Base-by-base conservation (phyloP, 2,329 filamentous ascomycete genomes). In the Mycosphaerella arachidis region DNA sequence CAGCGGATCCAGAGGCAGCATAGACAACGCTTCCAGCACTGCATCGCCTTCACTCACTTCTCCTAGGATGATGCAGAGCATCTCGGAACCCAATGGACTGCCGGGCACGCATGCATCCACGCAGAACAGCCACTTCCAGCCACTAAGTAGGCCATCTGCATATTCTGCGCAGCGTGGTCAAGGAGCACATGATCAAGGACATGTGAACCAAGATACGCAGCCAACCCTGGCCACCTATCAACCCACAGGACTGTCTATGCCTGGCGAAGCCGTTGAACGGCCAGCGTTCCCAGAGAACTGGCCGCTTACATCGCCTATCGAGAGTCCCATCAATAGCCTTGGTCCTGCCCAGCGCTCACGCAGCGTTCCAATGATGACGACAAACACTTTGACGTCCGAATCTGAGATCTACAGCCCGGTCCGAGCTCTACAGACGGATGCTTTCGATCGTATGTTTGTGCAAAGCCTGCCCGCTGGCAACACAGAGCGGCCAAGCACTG, bases 401-500 rank as follows among this genome's bases (percentile, higher is more conserved):
- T 59, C 65, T 4, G 66, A 62, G 56, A 63, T 60, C 24, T 45
- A 59, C 10, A 67, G 62, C 20, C 66, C 67, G 2, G 60, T 55
- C 8, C 48, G 59, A 9, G 57, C 70, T 7, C 61, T 73, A 31
- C 65, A 64, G 33, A 70, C 68, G 9, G 68, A 73, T 58, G 62
- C 56, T 8, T 74, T 74, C 43, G 68, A 74, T 30, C 66, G 63
- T 24, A 67, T 70, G 56, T 73, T 74, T 56, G 67, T 74, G 8
- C 62, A 70, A 31, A 71, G 66, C 53, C 55, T 74, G 9, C 72
- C 70, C 5, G 46, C 40, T 31, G 50, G 58, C 10, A 43, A 31
- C 31, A 29, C n/a, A 35, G 54, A 48, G 30, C 54, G 54, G 30
- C 56, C 56, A 10, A 33, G 45, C 24, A 53, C 56, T 18, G 27